phyloP scores from a whole-genome alignment of 73 alveolate genomes.

The Tetrahymena thermophila region DNA sequence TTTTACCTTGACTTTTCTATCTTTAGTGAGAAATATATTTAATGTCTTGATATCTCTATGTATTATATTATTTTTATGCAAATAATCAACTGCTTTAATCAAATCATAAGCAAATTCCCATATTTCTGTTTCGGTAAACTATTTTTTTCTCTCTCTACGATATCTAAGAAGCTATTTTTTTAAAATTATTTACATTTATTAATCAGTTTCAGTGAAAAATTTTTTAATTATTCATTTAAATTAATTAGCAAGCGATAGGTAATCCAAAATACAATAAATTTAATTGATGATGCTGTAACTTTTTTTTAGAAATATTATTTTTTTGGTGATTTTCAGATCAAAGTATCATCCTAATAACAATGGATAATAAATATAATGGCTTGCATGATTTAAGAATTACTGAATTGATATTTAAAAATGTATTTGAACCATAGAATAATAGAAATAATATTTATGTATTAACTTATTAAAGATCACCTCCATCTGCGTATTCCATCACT shows the following conservation, averaged over 20 bases:
- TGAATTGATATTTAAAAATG: no score
- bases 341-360: neutral
- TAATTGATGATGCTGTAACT: neutral
- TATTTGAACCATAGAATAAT: no score
- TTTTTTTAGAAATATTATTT: no score
- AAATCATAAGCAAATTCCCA: conserved; percentile 89
- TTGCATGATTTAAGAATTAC: neutral
- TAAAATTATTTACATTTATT: neutral
- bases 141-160: conserved; percentile 37
- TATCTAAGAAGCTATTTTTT: conserved; percentile 21
- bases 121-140: conserved; percentile 63
- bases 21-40: conserved; percentile 73
- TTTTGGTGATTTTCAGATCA: neutral
- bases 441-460: neutral
- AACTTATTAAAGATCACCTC: conserved; percentile 89
- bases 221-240: conserved; percentile 53
- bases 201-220: neutral
- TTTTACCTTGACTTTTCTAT: conserved; percentile 29
- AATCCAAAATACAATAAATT: neutral
- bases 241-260: conserved; percentile 25
- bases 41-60: conserved; percentile 95
- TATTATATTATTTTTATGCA: conserved; percentile 83
- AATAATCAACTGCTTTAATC: conserved; percentile 76
- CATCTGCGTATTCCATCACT: conserved; percentile 95
- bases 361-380: neutral